Base-by-base conservation (phyloP, 2,329 filamentous ascomycete genomes). In the Paecilomyces formosus region DNA sequence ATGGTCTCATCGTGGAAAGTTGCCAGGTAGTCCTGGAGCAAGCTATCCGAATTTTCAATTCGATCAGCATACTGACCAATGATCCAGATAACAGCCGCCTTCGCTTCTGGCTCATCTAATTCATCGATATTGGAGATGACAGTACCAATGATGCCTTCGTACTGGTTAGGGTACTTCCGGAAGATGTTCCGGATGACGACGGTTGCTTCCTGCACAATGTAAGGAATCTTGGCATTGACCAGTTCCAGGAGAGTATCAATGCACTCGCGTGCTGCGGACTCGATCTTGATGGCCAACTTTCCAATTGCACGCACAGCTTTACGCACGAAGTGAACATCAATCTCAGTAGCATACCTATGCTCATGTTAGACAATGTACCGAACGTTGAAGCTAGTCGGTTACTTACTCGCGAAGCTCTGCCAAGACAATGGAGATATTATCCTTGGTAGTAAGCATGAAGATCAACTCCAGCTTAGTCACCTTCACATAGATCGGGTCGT, bases 101-200 rank as follows among this genome's bases (percentile, higher is more conserved):
- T 99, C 53, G 94, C 94, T 75, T 99, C 94, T 1, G 94, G 93
- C 73, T 99, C 94, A 72, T 99, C 94, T 54, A 99, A 80, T 3
- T 92, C 96, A 75, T 99, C 94, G 24, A 99, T 85, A 68, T 99
- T 93, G 72, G 97, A 92, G 76, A 95, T 97, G 0, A 99, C 82
- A 1, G 92, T 95, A 55, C 90, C 88, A 69, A 99, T 99, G 73
- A 99, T 97, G 61, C 89, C 93, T 75, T 99, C 94, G 75, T 99
- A 99, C 72, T 97, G 91, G 72, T 99, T 97, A 8, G 94, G 94
- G 69, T 99, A 99, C 77, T 97, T 97, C 66, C 94, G 88, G 83
- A 99, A 99, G 69, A 99, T 99, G 74, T 99, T 99, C 65, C 92
- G 89, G 70, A 99, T 99, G 26, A 99, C 94, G 4, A 99, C 94